A percentile compares a stretch with the other conserved stretches of the same genome.
Evolutionary conservation across 2,329 filamentous ascomycete species (phyloP).

Genomic region (Penicillium expansum): DNA sequence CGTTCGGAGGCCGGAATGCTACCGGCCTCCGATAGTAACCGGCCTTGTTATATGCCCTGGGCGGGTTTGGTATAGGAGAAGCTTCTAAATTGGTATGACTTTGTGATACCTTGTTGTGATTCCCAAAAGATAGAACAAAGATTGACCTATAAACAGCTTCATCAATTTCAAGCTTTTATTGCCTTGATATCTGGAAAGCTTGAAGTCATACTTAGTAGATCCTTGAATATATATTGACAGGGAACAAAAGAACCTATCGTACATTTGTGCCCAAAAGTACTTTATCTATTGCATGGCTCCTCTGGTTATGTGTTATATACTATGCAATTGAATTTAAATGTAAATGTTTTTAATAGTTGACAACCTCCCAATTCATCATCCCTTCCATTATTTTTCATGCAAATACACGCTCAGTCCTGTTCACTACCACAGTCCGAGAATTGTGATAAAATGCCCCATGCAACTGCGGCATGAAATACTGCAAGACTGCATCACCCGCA

Average conservation of each 20-base stretch:
- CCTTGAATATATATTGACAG: no score
- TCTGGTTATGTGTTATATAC: neutral
- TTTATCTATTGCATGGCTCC: neutral
- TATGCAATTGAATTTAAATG: neutral
- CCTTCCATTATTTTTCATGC: neutral
- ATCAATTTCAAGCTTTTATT: neutral
- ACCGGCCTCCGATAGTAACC: slow-evolving; percentile 42
- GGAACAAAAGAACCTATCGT: neutral
- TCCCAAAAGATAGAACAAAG: neutral
- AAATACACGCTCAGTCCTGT: neutral
- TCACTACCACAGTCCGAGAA: neutral
- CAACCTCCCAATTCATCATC: neutral
- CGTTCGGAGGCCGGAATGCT: slow-evolving; percentile 42
- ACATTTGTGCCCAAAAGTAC: neutral
- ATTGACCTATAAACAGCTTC: neutral
- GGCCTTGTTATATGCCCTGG: slow-evolving; percentile 12
- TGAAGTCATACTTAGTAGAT: neutral
- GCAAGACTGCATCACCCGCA: slow-evolving; percentile 12
- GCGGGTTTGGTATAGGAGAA: neutral
- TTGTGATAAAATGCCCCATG: slow-evolving; percentile 9
- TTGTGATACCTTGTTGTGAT: neutral
- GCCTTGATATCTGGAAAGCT: neutral
- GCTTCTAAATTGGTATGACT: neutral
- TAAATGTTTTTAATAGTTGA: neutral
- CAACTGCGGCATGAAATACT: slow-evolving; percentile 13